Percentiles rank a stretch among this genome's conserved stretches.
Conservation (phyloP, 192 early-diverging fungal species). For the Dissophora globulifera region DNA sequence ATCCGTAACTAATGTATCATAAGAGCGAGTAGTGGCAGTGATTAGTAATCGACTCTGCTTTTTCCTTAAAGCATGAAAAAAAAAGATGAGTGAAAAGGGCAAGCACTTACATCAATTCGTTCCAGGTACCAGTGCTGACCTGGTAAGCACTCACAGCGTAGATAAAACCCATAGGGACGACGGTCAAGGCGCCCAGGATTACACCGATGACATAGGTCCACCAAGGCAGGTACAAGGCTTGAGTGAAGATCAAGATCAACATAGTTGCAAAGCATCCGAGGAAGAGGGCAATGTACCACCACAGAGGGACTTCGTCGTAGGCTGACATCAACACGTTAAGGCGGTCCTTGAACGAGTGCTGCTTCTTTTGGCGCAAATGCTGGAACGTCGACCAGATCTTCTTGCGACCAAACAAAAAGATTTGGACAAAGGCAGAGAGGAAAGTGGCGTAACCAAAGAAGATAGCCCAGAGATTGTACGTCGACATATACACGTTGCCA, state of each 20-base stretch:
- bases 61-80: too few species aligned
- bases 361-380: slow-evolving; percentile 31
- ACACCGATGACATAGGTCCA: slow-evolving; percentile 55
- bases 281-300: slow-evolving; percentile 52
- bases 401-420: slow-evolving; percentile 54
- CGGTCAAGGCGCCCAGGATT: slow-evolving; percentile 44
- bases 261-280: slow-evolving; percentile 50
- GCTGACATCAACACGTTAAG: slow-evolving; percentile 52
- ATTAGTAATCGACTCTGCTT: too few species aligned
- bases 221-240: slow-evolving; percentile 52
- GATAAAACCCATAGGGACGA: slow-evolving; percentile 58
- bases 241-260: slow-evolving; percentile 47
- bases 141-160: slow-evolving; percentile 56
- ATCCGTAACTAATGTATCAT: slow-evolving; percentile 33
- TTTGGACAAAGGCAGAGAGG: slow-evolving; percentile 54
- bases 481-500: slow-evolving; percentile 54
- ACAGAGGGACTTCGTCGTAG: slow-evolving; percentile 50
- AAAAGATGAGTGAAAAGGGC: too few species aligned
- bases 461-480: slow-evolving; percentile 52
- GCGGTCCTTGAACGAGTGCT: slow-evolving; percentile 44
- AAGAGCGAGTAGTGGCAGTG: too few species aligned
- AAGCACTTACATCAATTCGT: slow-evolving; percentile 50
- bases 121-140: slow-evolving; percentile 55
- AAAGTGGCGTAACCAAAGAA: slow-evolving; percentile 57
- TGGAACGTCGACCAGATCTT: slow-evolving; percentile 47